A percentile compares a stretch with the other conserved stretches of the same genome.
phyloP scores from a whole-genome alignment of 2,329 filamentous ascomycete genomes.

The Kalaharituber pfeilii region DNA sequence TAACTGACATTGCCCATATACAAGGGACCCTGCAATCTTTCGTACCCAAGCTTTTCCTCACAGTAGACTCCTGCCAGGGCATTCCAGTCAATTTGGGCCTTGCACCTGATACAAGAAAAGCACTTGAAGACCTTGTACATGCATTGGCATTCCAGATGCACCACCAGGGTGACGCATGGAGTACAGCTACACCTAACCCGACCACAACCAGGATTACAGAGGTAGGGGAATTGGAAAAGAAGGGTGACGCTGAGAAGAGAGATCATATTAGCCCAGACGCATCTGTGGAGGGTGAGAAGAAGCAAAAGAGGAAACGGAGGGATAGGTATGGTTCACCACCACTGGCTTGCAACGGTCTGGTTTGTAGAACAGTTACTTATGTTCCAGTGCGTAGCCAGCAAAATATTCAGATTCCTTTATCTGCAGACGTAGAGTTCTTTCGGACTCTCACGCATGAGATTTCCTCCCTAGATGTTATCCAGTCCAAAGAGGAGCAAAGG shows the following conservation, averaged over 20 bases:
- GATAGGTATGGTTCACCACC: not conserved
- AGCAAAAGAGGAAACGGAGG: not conserved
- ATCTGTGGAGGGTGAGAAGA: not conserved
- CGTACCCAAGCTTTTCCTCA: constrained; percentile 18
- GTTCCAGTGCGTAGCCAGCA: not conserved
- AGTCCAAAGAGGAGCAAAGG: constrained; percentile 45
- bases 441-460: constrained; percentile 55
- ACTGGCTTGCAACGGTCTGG: not conserved
- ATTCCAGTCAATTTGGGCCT: constrained; percentile 13
- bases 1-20: too few species aligned
- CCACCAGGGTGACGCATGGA: too few species aligned
- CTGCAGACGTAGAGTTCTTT: constrained; percentile 67
- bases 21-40: constrained; percentile 17
- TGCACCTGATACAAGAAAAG: constrained; percentile 11
- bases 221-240: too few species aligned
- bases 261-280: too few species aligned
- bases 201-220: too few species aligned
- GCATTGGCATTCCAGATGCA: too few species aligned
- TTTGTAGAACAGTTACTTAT: not conserved
- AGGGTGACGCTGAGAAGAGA: too few species aligned
- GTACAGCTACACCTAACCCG: too few species aligned
- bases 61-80: constrained; percentile 4
- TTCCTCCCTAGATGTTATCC: constrained; percentile 48
- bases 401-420: constrained; percentile 54
- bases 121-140: constrained; percentile 15